Base-by-base conservation (phyloP, 2,329 filamentous ascomycete species). In the Trichoderma lentiforme region DNA sequence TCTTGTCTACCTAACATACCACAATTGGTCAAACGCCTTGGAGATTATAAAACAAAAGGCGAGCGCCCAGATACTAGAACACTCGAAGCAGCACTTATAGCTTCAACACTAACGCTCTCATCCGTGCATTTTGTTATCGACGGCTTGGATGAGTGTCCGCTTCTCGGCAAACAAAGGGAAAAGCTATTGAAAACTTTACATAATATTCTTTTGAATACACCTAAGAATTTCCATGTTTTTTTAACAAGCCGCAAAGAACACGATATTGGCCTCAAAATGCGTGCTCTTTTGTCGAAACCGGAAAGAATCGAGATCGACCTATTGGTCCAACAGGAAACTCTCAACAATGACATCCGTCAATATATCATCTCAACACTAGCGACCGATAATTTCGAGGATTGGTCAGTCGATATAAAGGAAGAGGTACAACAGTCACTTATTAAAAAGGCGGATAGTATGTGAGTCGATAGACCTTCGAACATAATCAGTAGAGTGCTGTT, bases 241-340 rank as follows among this genome's bases (percentile, higher is more conserved):
- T 47, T n/a, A 47, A 1, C 43, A 21, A 47, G 43, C 9, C 43
- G 43, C 0, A 47, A 47, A 12, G n/a, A 47, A 11, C 3, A 1
- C 0, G 43, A 47, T 12, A 47, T 21, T 21, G 4, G 6, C 0
- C 43, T 21, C 2, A 5, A 3, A 12, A 47, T 21, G 3, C 43
- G 43, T 6, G 1, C 0, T 6, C 43, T 21, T 21, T 3, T 47
- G 6, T 47, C 4, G 5, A 2, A 4, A 21, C 43, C 43, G 1
- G 0, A 4, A 5, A 47, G 9, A 21, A 11, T 21, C n/a, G n/a
- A 21, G 6, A 47, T 47, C 8, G 43, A 47, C n/a, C 43, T 47
- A 3, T 47, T 11, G 4, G 4, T 1, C 3, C 9, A 5, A 11
- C 18, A 6, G 15, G 0, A 1, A 0, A 21, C 4, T 1, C 7